phyloP scores from a whole-genome alignment of 2,329 filamentous ascomycete genomes.

The Phyllosticta paracitricarpa region DNA sequence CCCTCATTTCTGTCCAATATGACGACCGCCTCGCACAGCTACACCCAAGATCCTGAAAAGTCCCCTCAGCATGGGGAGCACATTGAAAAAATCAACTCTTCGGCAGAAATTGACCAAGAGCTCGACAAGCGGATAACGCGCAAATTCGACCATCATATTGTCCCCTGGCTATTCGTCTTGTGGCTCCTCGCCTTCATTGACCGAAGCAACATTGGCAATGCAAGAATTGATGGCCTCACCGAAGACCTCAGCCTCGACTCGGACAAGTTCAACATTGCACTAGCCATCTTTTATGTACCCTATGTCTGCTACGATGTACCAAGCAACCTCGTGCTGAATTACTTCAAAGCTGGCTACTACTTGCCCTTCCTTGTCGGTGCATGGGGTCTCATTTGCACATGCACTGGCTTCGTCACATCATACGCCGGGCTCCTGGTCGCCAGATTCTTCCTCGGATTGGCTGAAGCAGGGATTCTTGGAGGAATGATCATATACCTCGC shows the following conservation, averaged over 20 bases:
- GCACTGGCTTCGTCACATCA: conserved; percentile 32
- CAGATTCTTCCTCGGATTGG: conserved; percentile 32
- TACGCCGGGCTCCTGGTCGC: conserved; percentile 32
- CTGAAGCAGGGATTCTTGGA: conserved; percentile 32
- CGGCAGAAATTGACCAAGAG: conserved; percentile 7
- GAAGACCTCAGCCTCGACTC: conserved; percentile 30
- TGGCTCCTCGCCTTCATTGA: conserved; percentile 42
- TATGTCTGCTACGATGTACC: conserved; percentile 35
- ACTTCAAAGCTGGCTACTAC: conserved; percentile 31
- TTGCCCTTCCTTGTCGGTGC: conserved; percentile 29
- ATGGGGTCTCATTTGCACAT: conserved; percentile 32
- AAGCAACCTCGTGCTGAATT: conserved; percentile 32
- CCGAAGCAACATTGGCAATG: conserved; percentile 33
- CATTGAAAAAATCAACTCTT: conserved; percentile 13
- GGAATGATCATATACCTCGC: conserved; percentile 33
- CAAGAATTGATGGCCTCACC: conserved; percentile 32
- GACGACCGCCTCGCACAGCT: background rate
- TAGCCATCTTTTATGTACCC: conserved; percentile 36
- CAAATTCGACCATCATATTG: conserved; percentile 33
- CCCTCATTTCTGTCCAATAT: background rate
- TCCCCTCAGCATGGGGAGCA: conserved; percentile 5
- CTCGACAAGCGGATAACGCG: conserved; percentile 28
- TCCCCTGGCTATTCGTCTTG: conserved; percentile 37
- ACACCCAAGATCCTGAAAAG: background rate
- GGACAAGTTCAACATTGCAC: conserved; percentile 33